These are phyloP conservation scores for Pichia deserticola DNA, from an alignment of 805 yeast species.

Conservation along the genomic window DNA sequence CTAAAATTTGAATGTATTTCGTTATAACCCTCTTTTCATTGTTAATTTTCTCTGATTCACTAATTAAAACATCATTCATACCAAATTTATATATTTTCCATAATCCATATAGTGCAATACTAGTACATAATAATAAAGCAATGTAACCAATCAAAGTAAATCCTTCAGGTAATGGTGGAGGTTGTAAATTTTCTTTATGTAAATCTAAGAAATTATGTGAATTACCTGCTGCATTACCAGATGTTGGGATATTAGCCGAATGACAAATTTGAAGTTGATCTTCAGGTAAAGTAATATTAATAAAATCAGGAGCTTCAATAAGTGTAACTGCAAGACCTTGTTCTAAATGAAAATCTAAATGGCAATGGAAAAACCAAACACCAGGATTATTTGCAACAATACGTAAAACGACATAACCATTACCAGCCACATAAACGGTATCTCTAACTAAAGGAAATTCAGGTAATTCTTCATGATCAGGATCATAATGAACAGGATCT, in stretches of 20 bases:
- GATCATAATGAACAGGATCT: conserved; percentile 46
- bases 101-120: conserved; percentile 54
- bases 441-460: conserved; percentile 62
- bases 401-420: conserved; percentile 61
- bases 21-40: conserved; percentile 14
- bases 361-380: conserved; percentile 92
- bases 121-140: conserved; percentile 48
- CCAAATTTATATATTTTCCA: conserved; percentile 56
- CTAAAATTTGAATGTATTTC: conserved; percentile 7
- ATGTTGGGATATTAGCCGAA: conserved; percentile 35
- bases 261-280: conserved; percentile 46
- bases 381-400: conserved; percentile 87
- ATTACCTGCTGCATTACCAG: conserved; percentile 74
- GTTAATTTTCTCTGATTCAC: conserved; percentile 4
- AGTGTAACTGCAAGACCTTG: conserved; percentile 72
- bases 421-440: conserved; percentile 58
- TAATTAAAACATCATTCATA: conserved; percentile 49
- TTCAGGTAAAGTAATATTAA: conserved; percentile 39
- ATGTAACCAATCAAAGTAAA: conserved; percentile 65
- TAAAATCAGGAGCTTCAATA: conserved; percentile 55
- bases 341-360: conserved; percentile 76
- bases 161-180: conserved; percentile 57
- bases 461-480: conserved; percentile 40
- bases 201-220: conserved; percentile 46
- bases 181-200: conserved; percentile 54